These are phyloP conservation scores for Groenewaldozyma tartarivorans DNA, from an alignment of 805 yeast genomes.

Conservation along the genomic window DNA sequence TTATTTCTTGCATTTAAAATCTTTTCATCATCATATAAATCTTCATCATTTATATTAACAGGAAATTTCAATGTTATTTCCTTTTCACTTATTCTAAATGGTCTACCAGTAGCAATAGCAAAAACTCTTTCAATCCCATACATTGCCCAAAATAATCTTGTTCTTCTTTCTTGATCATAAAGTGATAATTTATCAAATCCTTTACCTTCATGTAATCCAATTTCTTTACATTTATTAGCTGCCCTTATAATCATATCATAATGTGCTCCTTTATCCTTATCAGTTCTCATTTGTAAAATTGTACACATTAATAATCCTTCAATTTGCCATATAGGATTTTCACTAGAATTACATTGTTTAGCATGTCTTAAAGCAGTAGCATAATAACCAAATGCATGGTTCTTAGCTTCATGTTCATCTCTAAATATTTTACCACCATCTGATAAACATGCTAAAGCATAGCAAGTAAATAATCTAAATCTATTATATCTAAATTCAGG, in stretches of 20 bases:
- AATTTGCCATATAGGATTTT: constrained; percentile 37
- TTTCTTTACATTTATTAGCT: constrained; percentile 33
- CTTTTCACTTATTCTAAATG: constrained; percentile 43
- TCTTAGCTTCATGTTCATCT: neutral
- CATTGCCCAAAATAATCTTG: constrained; percentile 57
- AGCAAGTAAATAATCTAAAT: constrained; percentile 14
- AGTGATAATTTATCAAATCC: constrained; percentile 13
- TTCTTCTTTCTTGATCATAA: constrained; percentile 29
- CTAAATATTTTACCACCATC: neutral
- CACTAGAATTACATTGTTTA: constrained; percentile 32
- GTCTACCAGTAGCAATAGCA: constrained; percentile 52
- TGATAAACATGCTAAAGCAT: constrained; percentile 12
- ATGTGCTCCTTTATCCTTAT: constrained; percentile 46
- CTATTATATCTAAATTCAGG: constrained; percentile 14
- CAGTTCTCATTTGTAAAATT: constrained; percentile 50
- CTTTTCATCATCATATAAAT: constrained; percentile 9
- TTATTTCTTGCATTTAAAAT: constrained; percentile 6
- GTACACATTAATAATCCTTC: constrained; percentile 46
- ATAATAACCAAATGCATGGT: constrained; percentile 39
- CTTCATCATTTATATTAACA: constrained; percentile 15
- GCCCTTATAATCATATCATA: constrained; percentile 47
- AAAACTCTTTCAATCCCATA: constrained; percentile 54
- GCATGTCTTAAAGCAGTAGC: constrained; percentile 52
- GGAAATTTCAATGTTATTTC: constrained; percentile 28
- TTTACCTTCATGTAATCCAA: constrained; percentile 15